These are phyloP conservation scores for Sclerotiophoma versabilis DNA, from an alignment of 2,329 filamentous ascomycete species.

Conservation along the genomic window DNA sequence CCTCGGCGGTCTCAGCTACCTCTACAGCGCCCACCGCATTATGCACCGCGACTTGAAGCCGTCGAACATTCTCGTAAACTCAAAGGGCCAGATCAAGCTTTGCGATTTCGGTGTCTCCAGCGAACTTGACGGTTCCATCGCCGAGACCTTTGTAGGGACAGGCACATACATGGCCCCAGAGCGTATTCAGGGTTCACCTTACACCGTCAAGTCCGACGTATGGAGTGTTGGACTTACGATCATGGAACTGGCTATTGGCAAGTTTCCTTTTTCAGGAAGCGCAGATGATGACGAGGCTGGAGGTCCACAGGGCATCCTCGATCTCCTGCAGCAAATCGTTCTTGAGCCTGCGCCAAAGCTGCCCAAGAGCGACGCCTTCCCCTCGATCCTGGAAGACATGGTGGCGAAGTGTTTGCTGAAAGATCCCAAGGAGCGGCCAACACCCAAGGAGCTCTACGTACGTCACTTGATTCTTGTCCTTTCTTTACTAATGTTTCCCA, in stretches of 20 bases:
- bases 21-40: constrained; percentile 94
- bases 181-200: constrained; percentile 94
- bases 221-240: constrained; percentile 96
- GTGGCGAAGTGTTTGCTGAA: constrained; percentile 96
- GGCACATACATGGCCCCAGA: constrained; percentile 99
- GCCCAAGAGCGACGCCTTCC: constrained; percentile 97
- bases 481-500: constrained; percentile 51
- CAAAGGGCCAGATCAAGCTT: constrained; percentile 90
- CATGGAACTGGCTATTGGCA: constrained; percentile 97
- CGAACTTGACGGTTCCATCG: constrained; percentile 96
- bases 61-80: constrained; percentile 97
- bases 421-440: constrained; percentile 85
- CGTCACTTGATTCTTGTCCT: constrained; percentile 45
- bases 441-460: constrained; percentile 91
- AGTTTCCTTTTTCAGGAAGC: constrained; percentile 93
- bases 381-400: constrained; percentile 92
- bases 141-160: constrained; percentile 97
- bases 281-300: constrained; percentile 72
- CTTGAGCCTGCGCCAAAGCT: constrained; percentile 92
- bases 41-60: constrained; percentile 99
- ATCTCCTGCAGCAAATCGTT: constrained; percentile 95
- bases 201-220: constrained; percentile 97
- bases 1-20: constrained; percentile 89
- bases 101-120: constrained; percentile 99
- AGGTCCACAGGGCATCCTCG: constrained; percentile 89